Evolutionary conservation across 805 yeast genomes (phyloP).

Genomic region (Wickerhamia fluorescens): DNA sequence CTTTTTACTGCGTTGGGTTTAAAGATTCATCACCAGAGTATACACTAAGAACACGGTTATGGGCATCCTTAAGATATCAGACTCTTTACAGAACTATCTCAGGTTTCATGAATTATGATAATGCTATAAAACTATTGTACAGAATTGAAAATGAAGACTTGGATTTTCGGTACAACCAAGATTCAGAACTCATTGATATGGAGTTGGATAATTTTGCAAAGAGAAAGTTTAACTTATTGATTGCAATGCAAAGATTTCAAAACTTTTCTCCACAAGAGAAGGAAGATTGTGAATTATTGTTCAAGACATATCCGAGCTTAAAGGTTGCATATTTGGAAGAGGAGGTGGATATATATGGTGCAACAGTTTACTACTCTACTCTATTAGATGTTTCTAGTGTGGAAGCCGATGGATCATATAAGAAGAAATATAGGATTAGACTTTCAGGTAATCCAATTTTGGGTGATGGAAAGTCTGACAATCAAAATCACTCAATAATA

Average conservation of each 20-base stretch:
- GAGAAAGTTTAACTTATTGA: constrained; percentile 71
- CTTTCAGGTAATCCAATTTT: constrained; percentile 90
- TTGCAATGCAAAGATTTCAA: constrained; percentile 83
- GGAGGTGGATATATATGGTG: constrained; percentile 36
- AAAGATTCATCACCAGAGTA: constrained; percentile 57
- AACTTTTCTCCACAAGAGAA: constrained; percentile 58
- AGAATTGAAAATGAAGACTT: constrained; percentile 51
- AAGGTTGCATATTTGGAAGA: constrained; percentile 49
- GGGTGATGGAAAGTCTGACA: constrained; percentile 96
- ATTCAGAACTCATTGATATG: constrained; percentile 9
- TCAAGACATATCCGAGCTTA: constrained; percentile 67
- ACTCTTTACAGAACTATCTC: constrained; percentile 77
- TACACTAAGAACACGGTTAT: constrained; percentile 66
- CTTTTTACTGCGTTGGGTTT: constrained; percentile 68
- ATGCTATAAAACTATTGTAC: constrained; percentile 64
- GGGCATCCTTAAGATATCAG: constrained; percentile 84
- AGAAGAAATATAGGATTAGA: constrained; percentile 47
- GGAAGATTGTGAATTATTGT: constrained; percentile 58
- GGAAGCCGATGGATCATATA: constrained; percentile 46
- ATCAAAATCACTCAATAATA: constrained; percentile 81
- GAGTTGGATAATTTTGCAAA: constrained; percentile 43
- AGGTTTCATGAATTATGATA: constrained; percentile 74
- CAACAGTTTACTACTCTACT: constrained; percentile 53
- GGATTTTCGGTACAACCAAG: background rate
- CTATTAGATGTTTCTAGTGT: constrained; percentile 33